These are phyloP conservation scores for Russula olivacea DNA, from an alignment of 768 basidiomycete genomes.

Conservation along the genomic window DNA sequence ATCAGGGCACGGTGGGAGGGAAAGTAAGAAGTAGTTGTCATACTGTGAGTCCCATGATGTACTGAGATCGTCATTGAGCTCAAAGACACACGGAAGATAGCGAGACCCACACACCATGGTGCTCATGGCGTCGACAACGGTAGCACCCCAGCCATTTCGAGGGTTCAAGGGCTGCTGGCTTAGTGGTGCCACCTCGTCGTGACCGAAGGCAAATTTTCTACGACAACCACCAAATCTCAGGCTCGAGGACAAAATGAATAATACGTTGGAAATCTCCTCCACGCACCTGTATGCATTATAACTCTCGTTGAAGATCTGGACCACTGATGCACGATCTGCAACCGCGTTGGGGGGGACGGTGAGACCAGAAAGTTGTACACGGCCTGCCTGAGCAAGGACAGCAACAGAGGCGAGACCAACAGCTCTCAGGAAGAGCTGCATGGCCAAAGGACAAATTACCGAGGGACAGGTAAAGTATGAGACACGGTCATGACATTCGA, in stretches of 20 bases:
- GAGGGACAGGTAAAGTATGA: neutral
- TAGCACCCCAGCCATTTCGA: slow-evolving; percentile 48
- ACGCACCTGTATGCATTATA: neutral
- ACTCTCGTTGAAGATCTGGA: neutral
- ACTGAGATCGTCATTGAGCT: slow-evolving; percentile 44
- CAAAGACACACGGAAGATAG: slow-evolving; percentile 22
- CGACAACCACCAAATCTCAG: neutral
- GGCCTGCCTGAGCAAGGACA: neutral
- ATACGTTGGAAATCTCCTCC: neutral
- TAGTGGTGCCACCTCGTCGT: slow-evolving; percentile 54
- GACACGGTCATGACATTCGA: neutral
- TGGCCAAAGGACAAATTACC: neutral
- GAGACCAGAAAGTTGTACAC: neutral
- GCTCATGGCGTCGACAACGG: slow-evolving; percentile 54
- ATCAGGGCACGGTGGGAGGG: neutral
- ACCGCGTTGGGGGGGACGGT: neutral
- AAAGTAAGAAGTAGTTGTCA: slow-evolving; percentile 9
- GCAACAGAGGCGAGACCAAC: neutral
- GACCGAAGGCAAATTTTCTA: slow-evolving; percentile 52
- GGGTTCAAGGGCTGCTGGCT: slow-evolving; percentile 37
- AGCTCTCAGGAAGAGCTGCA: neutral
- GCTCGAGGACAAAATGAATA: neutral
- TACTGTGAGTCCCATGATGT: slow-evolving; percentile 53
- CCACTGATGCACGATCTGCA: neutral
- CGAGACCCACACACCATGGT: slow-evolving; percentile 43